These are phyloP conservation scores for Conticribra guillardii DNA, from an alignment of 108 stramenopile species.

Conservation along the genomic window DNA sequence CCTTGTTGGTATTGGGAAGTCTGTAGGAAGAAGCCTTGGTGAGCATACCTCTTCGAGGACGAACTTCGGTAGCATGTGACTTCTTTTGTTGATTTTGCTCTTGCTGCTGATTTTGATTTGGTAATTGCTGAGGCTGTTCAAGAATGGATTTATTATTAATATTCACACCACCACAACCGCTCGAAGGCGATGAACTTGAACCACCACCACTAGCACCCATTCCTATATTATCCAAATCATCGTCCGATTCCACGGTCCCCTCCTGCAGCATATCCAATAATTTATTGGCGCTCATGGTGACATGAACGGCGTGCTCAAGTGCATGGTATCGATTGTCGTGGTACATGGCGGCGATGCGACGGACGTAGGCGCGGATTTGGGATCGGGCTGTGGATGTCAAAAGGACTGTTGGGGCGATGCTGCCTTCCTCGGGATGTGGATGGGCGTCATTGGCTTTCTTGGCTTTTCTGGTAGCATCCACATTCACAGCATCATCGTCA, in stretches of 20 bases:
- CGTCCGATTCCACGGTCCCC: conserved; percentile 13
- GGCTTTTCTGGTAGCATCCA: neutral
- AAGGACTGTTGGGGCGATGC: conserved; percentile 10
- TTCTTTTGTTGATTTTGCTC: neutral
- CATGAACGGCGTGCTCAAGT: conserved; percentile 66
- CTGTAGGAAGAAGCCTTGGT: neutral
- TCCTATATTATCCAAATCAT: conserved; percentile 12
- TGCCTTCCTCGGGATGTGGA: neutral
- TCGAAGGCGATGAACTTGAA: too few relatives aligned
- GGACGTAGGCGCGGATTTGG: conserved; percentile 63
- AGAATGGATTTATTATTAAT: too few relatives aligned
- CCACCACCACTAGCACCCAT: too few relatives aligned
- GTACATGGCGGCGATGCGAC: conserved; percentile 65
- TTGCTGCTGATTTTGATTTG: neutral
- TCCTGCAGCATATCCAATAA: conserved; percentile 58
- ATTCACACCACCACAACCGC: too few relatives aligned
- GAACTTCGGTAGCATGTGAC: neutral
- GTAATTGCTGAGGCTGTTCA: neutral
- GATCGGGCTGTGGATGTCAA: conserved; percentile 31
- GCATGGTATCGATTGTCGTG: conserved; percentile 66
- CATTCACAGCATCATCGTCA: neutral
- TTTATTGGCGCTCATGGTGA: conserved; percentile 62
- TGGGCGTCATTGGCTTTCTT: neutral
- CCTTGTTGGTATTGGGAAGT: neutral
- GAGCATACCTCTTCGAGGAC: neutral